Evolutionary conservation across 148 eudicot genomes (phyloP).

Genomic region (Dianthus caryophyllus): DNA sequence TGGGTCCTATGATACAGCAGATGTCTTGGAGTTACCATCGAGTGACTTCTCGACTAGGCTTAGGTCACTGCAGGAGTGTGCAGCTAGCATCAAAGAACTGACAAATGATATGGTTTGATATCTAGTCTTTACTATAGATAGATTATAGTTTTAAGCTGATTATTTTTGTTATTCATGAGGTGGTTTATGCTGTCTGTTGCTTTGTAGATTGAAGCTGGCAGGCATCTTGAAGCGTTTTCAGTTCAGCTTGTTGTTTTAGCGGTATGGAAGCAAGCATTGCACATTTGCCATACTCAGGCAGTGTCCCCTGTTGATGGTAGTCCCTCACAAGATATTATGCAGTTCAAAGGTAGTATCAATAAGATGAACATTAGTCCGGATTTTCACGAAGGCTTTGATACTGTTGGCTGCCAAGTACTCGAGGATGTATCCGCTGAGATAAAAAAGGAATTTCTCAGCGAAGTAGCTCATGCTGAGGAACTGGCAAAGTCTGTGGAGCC

Average conservation of each 20-base stretch:
- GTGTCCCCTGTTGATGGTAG: conserved; percentile 72
- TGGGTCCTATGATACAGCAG: conserved; percentile 56
- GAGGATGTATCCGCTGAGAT: conserved; percentile 56
- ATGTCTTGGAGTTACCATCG: conserved; percentile 61
- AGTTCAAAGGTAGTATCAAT: conserved; percentile 32
- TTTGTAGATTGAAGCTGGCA: conserved; percentile 50
- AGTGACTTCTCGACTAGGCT: conserved; percentile 58
- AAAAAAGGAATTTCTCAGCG: conserved; percentile 66
- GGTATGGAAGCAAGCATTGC: conserved; percentile 89
- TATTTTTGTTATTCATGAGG: conserved; percentile 2
- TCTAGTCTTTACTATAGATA: neutral
- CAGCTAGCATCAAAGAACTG: conserved; percentile 67
- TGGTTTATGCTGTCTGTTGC: conserved; percentile 18
- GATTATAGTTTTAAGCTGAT: neutral
- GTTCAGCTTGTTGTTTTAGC: conserved; percentile 87
- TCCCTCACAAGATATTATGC: conserved; percentile 40
- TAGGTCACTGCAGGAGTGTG: conserved; percentile 67
- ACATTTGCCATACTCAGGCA: conserved; percentile 81
- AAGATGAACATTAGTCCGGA: conserved; percentile 42
- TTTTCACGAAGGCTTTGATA: conserved; percentile 35
- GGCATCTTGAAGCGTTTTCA: conserved; percentile 87
- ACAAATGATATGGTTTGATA: conserved; percentile 61
- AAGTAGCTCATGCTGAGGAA: conserved; percentile 80
- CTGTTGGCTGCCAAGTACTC: conserved; percentile 31
- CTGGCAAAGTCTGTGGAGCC: conserved; percentile 63